Conservation (phyloP, 2,329 filamentous ascomycete genomes). For the Verticillium zaregamsianum region DNA sequence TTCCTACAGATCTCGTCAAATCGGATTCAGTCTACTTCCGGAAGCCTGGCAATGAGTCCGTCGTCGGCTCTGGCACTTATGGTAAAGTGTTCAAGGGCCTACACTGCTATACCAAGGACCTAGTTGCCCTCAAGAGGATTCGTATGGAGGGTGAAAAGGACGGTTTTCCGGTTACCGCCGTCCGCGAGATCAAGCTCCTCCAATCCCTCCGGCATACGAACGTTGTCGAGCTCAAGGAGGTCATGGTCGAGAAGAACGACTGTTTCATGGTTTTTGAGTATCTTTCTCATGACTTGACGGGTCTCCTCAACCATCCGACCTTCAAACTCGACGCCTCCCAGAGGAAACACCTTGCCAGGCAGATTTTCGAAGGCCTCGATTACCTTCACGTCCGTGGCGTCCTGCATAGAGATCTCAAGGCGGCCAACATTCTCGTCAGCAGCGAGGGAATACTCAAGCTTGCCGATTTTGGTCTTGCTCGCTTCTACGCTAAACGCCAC, state of each 20-base stretch:
- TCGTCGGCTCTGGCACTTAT: slow-evolving; percentile 92
- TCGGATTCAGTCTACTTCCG: slow-evolving; percentile 92
- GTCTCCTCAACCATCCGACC: slow-evolving; percentile 87
- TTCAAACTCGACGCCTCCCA: slow-evolving; percentile 82
- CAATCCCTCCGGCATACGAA: slow-evolving; percentile 80
- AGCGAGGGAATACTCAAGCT: slow-evolving; percentile 85
- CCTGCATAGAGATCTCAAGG: slow-evolving; percentile 95
- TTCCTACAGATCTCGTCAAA: slow-evolving; percentile 66
- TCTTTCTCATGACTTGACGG: slow-evolving; percentile 91
- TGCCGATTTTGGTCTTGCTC: slow-evolving; percentile 91
- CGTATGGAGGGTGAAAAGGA: slow-evolving; percentile 91
- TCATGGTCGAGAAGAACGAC: slow-evolving; percentile 98
- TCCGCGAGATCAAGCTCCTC: slow-evolving; percentile 87
- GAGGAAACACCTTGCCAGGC: slow-evolving; percentile 88
- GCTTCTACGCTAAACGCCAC: slow-evolving; percentile 90
- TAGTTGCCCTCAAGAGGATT: slow-evolving; percentile 85
- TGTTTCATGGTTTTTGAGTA: slow-evolving; percentile 99
- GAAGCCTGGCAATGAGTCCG: slow-evolving; percentile 96
- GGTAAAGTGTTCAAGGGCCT: slow-evolving; percentile 94
- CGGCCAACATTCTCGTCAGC: slow-evolving; percentile 93
- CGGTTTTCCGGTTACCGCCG: slow-evolving; percentile 85
- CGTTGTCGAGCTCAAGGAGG: slow-evolving; percentile 78
- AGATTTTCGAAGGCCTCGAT: slow-evolving; percentile 89
- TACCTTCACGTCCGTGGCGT: slow-evolving; percentile 94
- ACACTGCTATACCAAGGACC: slow-evolving; percentile 82